Conservation (phyloP, 2,329 filamentous ascomycete species). For the Pseudopyrenochaeta lycopersici region DNA sequence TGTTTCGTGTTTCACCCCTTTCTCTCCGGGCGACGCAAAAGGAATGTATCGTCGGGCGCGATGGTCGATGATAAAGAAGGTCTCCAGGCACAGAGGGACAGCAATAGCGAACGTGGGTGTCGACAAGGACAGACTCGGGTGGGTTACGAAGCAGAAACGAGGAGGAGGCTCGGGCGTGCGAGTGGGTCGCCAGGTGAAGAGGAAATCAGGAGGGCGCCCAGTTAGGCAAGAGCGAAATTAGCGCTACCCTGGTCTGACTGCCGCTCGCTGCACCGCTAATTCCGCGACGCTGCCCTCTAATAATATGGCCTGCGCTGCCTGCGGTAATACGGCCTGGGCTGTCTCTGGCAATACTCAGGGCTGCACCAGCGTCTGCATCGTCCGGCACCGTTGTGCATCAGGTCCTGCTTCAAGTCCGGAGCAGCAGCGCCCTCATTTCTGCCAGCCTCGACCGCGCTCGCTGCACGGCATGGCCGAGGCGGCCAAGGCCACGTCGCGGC, state of each 20-base stretch:
- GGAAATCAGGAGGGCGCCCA: constrained; percentile 1
- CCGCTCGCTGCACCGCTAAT: not conserved
- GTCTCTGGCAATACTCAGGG: no score
- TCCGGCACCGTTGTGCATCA: no score
- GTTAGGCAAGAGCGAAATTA: constrained; percentile 3
- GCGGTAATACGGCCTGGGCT: not conserved
- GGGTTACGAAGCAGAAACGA: constrained; percentile 2
- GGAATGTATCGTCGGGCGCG: constrained; percentile 33
- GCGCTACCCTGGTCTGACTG: not conserved
- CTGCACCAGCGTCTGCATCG: no score
- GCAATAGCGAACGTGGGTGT: constrained; percentile 38
- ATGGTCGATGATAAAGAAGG: constrained; percentile 13
- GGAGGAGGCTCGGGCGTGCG: not conserved
- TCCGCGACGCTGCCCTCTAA: constrained; percentile 2
- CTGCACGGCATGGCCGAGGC: not conserved
- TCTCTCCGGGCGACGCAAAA: constrained; percentile 30
- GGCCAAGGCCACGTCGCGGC: not conserved
- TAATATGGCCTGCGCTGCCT: no score
- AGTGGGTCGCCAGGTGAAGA: constrained; percentile 1
- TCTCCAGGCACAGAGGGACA: constrained; percentile 6
- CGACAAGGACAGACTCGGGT: constrained; percentile 25
- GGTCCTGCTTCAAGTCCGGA: not conserved
- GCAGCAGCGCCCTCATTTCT: not conserved
- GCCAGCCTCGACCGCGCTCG: constrained; percentile 1
- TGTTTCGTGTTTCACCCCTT: constrained; percentile 45